Evolutionary conservation across 179 eudicot species (phyloP).

Genomic region (Spergularia azorica): DNA sequence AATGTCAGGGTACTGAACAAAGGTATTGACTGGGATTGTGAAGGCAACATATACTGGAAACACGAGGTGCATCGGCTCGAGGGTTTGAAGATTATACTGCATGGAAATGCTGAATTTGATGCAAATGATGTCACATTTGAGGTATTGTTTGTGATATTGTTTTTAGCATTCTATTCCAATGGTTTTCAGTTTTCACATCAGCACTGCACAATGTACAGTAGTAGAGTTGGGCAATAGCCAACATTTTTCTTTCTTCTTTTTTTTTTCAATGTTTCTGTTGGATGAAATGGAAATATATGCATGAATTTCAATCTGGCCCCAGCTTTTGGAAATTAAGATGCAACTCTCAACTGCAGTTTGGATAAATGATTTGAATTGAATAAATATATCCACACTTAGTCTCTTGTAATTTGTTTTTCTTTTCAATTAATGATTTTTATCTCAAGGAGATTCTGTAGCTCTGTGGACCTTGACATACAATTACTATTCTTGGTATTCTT

Average conservation of each 20-base stretch:
- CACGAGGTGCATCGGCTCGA: constrained; percentile 77
- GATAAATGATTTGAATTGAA: neutral
- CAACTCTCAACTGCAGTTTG: too few species aligned
- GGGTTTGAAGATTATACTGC: constrained; percentile 68
- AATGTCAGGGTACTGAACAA: constrained; percentile 77
- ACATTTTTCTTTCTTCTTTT: too few species aligned
- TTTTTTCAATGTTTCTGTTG: neutral
- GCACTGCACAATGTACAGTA: too few species aligned
- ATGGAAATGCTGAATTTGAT: constrained; percentile 99
- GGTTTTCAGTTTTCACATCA: too few species aligned
- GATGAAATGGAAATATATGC: neutral
- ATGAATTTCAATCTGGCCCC: too few species aligned
- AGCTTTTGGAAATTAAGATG: too few species aligned
- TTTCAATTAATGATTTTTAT: neutral
- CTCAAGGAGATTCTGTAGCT: constrained; percentile 3
- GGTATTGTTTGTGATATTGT: constrained; percentile 41
- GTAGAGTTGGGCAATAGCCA: too few species aligned
- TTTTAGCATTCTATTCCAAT: neutral
- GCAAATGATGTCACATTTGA: constrained; percentile 72
- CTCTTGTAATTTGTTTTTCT: neutral
- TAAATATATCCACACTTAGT: neutral
- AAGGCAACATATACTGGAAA: constrained; percentile 75
- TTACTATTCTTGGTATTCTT: neutral
- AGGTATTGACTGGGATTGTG: constrained; percentile 85
- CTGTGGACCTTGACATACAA: neutral